A percentile compares a stretch with the other conserved stretches of the same genome.
Conservation (phyloP, 768 basidiomycete species). For the Galerina sulciceps region DNA sequence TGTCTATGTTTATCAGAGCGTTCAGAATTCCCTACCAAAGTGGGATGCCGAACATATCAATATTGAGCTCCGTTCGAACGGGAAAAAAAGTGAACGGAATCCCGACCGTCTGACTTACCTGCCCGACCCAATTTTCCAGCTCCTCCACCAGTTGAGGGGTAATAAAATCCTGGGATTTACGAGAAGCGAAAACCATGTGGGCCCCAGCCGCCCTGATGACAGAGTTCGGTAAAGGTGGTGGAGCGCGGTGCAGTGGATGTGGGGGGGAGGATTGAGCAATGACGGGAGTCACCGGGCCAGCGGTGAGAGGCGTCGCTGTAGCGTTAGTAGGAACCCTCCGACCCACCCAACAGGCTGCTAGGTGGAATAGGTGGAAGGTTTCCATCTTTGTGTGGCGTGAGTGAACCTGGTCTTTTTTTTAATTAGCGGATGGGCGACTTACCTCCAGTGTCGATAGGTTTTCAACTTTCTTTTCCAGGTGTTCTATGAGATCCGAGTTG, state of each 20-base stretch:
- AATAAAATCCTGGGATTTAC: slow-evolving; percentile 75
- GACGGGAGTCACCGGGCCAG: slow-evolving; percentile 45
- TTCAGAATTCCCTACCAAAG: slow-evolving; percentile 55
- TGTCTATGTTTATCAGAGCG: slow-evolving; percentile 51
- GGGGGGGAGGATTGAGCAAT: slow-evolving; percentile 33
- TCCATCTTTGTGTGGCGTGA: slow-evolving; percentile 63
- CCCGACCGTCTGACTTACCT: slow-evolving; percentile 30
- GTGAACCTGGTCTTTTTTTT: background rate
- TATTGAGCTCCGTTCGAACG: background rate
- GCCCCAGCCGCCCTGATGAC: slow-evolving; percentile 76
- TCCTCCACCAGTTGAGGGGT: slow-evolving; percentile 64
- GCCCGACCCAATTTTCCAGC: slow-evolving; percentile 65
- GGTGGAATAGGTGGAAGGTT: slow-evolving; percentile 81
- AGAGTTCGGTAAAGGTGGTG: slow-evolving; percentile 22
- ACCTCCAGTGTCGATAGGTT: slow-evolving; percentile 77
- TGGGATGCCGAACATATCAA: slow-evolving; percentile 9
- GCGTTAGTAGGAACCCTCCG: slow-evolving; percentile 27
- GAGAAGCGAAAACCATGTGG: slow-evolving; percentile 84
- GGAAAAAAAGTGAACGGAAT: background rate
- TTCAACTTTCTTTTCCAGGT: slow-evolving; percentile 50
- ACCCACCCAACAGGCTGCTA: slow-evolving; percentile 70
- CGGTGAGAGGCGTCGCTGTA: slow-evolving; percentile 45
- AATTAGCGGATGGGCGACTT: slow-evolving; percentile 1
- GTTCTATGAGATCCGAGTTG: slow-evolving; percentile 65
- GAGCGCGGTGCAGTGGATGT: slow-evolving; percentile 17